phyloP scores from a whole-genome alignment of 768 basidiomycete genomes.

The Lactifluus rugatus region DNA sequence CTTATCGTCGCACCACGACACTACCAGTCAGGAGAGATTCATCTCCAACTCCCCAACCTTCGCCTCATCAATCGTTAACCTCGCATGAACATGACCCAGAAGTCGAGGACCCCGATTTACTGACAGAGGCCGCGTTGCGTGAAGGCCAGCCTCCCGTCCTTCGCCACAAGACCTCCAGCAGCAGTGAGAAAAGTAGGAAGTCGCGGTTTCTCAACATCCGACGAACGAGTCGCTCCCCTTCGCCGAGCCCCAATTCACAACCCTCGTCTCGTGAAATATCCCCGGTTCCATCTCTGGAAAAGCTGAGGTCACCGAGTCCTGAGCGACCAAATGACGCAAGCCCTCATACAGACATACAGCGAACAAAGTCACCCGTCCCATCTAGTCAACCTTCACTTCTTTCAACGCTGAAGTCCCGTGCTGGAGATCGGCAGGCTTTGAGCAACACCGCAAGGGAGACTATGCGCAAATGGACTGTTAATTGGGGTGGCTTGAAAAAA shows the following conservation, averaged over 20 bases:
- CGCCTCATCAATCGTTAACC: not conserved
- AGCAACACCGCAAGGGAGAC: constrained; percentile 80
- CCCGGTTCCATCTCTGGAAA: constrained; percentile 9
- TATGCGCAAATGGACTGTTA: constrained; percentile 87
- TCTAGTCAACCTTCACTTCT: constrained; percentile 35
- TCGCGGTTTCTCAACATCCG: constrained; percentile 12
- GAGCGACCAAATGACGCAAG: not conserved
- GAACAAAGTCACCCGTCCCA: not conserved
- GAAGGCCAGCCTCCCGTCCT: constrained; percentile 4
- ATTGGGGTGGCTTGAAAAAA: constrained; percentile 60
- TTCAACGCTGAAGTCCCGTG: constrained; percentile 66
- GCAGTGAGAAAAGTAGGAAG: constrained; percentile 14
- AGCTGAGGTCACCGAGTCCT: not conserved
- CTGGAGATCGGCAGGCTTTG: constrained; percentile 75
- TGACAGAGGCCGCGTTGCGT: not conserved
- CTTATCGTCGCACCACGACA: not conserved
- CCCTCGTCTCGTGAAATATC: constrained; percentile 14
- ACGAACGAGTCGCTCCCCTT: constrained; percentile 5
- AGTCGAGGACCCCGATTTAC: not conserved
- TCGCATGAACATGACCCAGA: not conserved
- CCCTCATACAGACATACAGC: not conserved
- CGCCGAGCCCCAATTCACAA: constrained; percentile 4
- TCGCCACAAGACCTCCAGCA: constrained; percentile 8
- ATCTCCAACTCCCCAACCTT: constrained; percentile 2
- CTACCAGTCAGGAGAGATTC: constrained; percentile 1